These are phyloP conservation scores for Penicillium sp. DNA, from an alignment of 2,329 filamentous ascomycete genomes.

Conservation along the genomic window DNA sequence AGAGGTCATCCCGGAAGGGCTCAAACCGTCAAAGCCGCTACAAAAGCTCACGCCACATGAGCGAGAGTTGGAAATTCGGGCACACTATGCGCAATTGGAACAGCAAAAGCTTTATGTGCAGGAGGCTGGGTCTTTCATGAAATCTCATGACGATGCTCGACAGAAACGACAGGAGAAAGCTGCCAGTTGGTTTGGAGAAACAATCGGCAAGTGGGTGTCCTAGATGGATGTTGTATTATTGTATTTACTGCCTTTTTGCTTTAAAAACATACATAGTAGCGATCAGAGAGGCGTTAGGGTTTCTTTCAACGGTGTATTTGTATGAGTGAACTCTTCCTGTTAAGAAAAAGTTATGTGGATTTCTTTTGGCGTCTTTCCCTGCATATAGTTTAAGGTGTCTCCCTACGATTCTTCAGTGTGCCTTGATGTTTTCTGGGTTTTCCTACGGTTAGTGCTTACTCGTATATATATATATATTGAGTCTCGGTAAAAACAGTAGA, in stretches of 20 bases:
- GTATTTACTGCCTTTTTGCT: constrained; percentile 2
- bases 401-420: too few relatives aligned
- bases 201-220: constrained; percentile 43
- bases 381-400: too few relatives aligned
- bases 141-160: constrained; percentile 38
- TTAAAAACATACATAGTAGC: not conserved
- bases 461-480: too few relatives aligned
- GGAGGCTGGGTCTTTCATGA: constrained; percentile 38
- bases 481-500: too few relatives aligned
- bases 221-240: constrained; percentile 12
- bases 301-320: not conserved
- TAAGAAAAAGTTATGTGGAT: not conserved
- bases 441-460: too few relatives aligned
- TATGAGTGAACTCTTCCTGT: not conserved
- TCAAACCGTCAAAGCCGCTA: constrained; percentile 40
- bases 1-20: constrained; percentile 35
- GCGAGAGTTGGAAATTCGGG: constrained; percentile 45
- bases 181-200: constrained; percentile 45
- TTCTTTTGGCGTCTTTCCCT: not conserved
- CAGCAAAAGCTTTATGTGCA: constrained; percentile 39
- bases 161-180: constrained; percentile 41
- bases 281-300: constrained; percentile 4
- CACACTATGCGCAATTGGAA: constrained; percentile 39
- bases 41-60: constrained; percentile 48
- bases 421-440: too few relatives aligned